Evolutionary conservation across 2,329 filamentous ascomycete genomes (phyloP).

Genomic region (Diaporthe batatas): DNA sequence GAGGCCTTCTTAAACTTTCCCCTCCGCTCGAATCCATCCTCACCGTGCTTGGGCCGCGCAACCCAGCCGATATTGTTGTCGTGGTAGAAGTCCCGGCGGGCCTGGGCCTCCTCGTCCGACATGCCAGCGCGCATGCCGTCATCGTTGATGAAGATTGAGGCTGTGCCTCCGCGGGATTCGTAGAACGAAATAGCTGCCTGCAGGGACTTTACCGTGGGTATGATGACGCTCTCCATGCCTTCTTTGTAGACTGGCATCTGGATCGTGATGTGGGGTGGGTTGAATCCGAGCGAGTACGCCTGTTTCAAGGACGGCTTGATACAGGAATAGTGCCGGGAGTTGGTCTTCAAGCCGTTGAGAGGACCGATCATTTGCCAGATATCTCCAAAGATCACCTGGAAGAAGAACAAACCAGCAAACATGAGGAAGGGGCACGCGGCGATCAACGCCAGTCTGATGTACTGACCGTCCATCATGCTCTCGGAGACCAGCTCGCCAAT

Average conservation of each 20-base stretch:
- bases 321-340: slow-evolving; percentile 60
- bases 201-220: slow-evolving; percentile 62
- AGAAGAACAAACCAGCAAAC: slow-evolving; percentile 57
- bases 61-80: slow-evolving; percentile 64
- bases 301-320: slow-evolving; percentile 51
- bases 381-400: slow-evolving; percentile 56
- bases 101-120: slow-evolving; percentile 55
- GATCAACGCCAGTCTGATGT: slow-evolving; percentile 54
- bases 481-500: slow-evolving; percentile 55
- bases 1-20: slow-evolving; percentile 82
- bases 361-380: slow-evolving; percentile 64
- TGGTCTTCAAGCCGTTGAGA: slow-evolving; percentile 57
- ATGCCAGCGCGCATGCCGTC: slow-evolving; percentile 70
- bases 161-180: slow-evolving; percentile 58
- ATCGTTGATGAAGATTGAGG: slow-evolving; percentile 67
- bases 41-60: slow-evolving; percentile 60
- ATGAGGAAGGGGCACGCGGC: slow-evolving; percentile 54
- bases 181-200: slow-evolving; percentile 65
- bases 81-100: slow-evolving; percentile 62
- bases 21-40: slow-evolving; percentile 63
- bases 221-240: slow-evolving; percentile 58
- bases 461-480: slow-evolving; percentile 55
- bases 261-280: slow-evolving; percentile 58
- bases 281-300: slow-evolving; percentile 50
- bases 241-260: slow-evolving; percentile 62